phyloP scores from a whole-genome alignment of 192 early-diverging fungal genomes.

The Entomortierella chlamydospora region DNA sequence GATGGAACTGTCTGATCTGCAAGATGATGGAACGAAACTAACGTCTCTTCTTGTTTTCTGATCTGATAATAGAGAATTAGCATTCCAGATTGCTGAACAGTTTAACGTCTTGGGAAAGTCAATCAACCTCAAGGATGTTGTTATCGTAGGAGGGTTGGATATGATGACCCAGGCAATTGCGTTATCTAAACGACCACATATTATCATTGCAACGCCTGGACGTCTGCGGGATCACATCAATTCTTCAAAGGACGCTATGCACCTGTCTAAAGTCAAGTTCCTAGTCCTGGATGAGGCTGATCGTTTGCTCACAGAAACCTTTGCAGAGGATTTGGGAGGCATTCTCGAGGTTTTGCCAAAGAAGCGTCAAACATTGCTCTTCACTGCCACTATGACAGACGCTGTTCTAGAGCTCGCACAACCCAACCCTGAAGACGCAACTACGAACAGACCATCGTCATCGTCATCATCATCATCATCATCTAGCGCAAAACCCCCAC shows the following conservation, averaged over 20 bases:
- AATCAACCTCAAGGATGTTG: slow-evolving; percentile 84
- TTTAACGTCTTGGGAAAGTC: slow-evolving; percentile 92
- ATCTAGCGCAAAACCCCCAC: slow-evolving; percentile 24
- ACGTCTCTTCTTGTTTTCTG: background rate
- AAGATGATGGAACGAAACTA: too few relatives aligned
- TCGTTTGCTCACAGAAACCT: slow-evolving; percentile 86
- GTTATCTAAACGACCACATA: slow-evolving; percentile 85
- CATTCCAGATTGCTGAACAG: slow-evolving; percentile 98
- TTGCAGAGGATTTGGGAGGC: slow-evolving; percentile 81
- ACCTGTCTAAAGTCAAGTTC: slow-evolving; percentile 81
- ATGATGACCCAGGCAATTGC: slow-evolving; percentile 96
- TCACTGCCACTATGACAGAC: slow-evolving; percentile 96
- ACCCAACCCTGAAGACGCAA: slow-evolving; percentile 36
- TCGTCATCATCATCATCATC: background rate
- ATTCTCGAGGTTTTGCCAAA: slow-evolving; percentile 85
- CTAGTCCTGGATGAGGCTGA: slow-evolving; percentile 98
- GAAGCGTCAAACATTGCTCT: slow-evolving; percentile 92
- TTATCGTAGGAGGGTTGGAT: slow-evolving; percentile 94
- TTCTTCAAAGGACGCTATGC: slow-evolving; percentile 75
- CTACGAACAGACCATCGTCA: too few relatives aligned
- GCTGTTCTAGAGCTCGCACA: slow-evolving; percentile 80
- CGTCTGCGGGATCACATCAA: slow-evolving; percentile 93
- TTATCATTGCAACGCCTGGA: slow-evolving; percentile 96
- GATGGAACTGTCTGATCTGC: background rate
- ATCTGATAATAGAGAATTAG: slow-evolving; percentile 81